Base-by-base conservation (phyloP, 768 basidiomycete genomes). In the Ephemerocybe angulata region DNA sequence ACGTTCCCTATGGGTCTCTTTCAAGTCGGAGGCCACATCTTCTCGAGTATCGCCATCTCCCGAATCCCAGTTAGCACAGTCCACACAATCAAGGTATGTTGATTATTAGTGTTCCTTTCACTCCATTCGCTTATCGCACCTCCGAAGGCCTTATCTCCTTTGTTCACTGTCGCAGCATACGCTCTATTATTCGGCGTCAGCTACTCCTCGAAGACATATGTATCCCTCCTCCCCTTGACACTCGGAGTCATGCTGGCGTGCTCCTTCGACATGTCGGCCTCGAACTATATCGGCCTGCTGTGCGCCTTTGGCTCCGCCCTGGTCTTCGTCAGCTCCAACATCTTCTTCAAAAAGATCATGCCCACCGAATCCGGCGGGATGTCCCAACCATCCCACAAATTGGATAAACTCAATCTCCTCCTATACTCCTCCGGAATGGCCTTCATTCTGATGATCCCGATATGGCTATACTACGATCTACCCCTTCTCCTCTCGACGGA, bases 281-380 rank as follows among this genome's bases (percentile, higher is more conserved):
- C 93, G 46, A 95, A 93, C 66, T 70, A 82, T 19, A 72, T 88
- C 25, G 97, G 97, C 12, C 72, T 99, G n/a, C 74, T 97, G 25
- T 97, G 91, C 69, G 96, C 97, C 3, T 94, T 99, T 65, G 96
- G 96, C 15, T 97, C 94, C 11, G 97, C 97, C 28, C 73, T 99
- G 55, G 86, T 99, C 60, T 98, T 99, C 68, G 97, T 99, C 58
- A 89, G 88, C 62, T 95, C 93, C 59, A 99, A 99, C 72, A 98
- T 99, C 63, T 97, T 95, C 70, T 98, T 96, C 82, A 99, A 99
- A 74, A 98, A 96, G 76, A 86, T 98, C 59, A 88, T 99, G 82
- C 97, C 97, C 2, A 77, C 81, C 7, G 78, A 78, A 50, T 64
- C 72, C 4, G 72, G 75, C 21, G 72, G 73, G 29, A 55, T 72